Conservation (phyloP, 2,329 filamentous ascomycete genomes). For the Xylaria sp. region DNA sequence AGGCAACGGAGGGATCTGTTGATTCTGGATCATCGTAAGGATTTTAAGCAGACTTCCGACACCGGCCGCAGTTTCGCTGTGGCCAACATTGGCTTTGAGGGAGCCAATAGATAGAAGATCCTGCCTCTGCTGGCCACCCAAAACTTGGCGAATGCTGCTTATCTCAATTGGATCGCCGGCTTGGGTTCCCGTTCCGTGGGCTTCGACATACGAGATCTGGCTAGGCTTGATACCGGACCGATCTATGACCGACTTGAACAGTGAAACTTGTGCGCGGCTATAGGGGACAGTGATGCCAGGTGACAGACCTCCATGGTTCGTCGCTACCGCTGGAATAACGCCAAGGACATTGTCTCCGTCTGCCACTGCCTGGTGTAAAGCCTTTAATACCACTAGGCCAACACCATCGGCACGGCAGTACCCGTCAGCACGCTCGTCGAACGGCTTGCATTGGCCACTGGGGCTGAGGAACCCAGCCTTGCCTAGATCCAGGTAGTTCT, state of each 20-base stretch:
- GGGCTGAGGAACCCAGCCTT: constrained; percentile 45
- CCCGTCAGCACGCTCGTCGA: constrained; percentile 52
- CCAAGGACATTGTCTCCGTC: constrained; percentile 55
- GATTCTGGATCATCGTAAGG: constrained; percentile 37
- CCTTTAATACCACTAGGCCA: constrained; percentile 53
- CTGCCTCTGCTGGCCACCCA: constrained; percentile 12
- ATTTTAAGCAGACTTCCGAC: constrained; percentile 38
- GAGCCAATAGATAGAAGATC: constrained; percentile 29
- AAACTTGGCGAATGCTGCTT: constrained; percentile 21
- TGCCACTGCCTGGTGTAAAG: constrained; percentile 50
- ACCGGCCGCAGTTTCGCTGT: constrained; percentile 36
- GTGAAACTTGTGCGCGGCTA: constrained; percentile 28
- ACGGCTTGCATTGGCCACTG: constrained; percentile 52
- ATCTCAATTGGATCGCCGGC: constrained; percentile 38
- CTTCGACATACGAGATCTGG: constrained; percentile 39
- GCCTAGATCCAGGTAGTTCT: constrained; percentile 28
- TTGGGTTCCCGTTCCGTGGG: constrained; percentile 44
- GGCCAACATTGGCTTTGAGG: constrained; percentile 38
- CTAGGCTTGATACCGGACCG: constrained; percentile 28
- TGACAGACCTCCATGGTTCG: constrained; percentile 41
- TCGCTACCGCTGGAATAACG: constrained; percentile 41
- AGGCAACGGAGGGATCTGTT: constrained; percentile 29
- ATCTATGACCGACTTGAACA: constrained; percentile 35
- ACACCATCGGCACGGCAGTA: constrained; percentile 57
- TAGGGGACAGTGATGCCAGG: constrained; percentile 35